phyloP scores from a whole-genome alignment of 306 rosid species.

The Quillaja saponaria region DNA sequence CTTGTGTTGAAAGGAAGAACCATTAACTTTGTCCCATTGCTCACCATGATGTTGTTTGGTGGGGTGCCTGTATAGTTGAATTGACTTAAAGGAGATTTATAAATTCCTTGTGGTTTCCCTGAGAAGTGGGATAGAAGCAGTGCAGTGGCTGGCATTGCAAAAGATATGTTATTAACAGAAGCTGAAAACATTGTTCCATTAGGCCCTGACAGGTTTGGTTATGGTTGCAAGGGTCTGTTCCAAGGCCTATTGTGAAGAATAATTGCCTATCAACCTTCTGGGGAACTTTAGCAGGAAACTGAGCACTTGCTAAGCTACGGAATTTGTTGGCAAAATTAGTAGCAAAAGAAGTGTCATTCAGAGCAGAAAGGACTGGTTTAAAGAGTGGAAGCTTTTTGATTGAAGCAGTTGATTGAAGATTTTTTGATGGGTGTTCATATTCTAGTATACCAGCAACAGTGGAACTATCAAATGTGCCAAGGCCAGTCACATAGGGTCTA shows the following conservation, averaged over 20 bases:
- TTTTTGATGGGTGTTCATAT: slow-evolving; percentile 36
- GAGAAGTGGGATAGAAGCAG: slow-evolving; percentile 60
- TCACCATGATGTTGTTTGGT: slow-evolving; percentile 58
- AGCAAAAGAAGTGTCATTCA: slow-evolving; percentile 65
- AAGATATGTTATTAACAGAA: slow-evolving; percentile 64
- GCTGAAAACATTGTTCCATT: slow-evolving; percentile 73
- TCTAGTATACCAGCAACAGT: slow-evolving; percentile 61
- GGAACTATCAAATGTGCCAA: slow-evolving; percentile 71
- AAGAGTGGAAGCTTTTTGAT: slow-evolving; percentile 41
- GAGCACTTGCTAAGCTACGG: slow-evolving; percentile 45
- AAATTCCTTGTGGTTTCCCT: slow-evolving; percentile 49
- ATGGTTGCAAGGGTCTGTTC: slow-evolving; percentile 51
- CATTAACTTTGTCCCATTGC: slow-evolving; percentile 58
- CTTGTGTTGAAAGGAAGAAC: slow-evolving; percentile 60
- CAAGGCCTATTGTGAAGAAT: slow-evolving; percentile 66
- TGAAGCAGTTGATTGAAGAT: slow-evolving; percentile 23
- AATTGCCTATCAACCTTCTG: slow-evolving; percentile 51
- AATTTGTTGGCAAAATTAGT: slow-evolving; percentile 46
- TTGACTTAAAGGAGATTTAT: slow-evolving; percentile 33
- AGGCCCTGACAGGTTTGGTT: slow-evolving; percentile 68
- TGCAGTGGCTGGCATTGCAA: slow-evolving; percentile 48
- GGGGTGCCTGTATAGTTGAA: slow-evolving; percentile 61
- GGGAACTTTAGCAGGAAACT: slow-evolving; percentile 68
- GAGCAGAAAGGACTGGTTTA: slow-evolving; percentile 51
- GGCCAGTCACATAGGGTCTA: slow-evolving; percentile 55